These are phyloP conservation scores for Solanum megistacrolobum DNA, from an alignment of 257 asterid genomes.

Conservation along the genomic window DNA sequence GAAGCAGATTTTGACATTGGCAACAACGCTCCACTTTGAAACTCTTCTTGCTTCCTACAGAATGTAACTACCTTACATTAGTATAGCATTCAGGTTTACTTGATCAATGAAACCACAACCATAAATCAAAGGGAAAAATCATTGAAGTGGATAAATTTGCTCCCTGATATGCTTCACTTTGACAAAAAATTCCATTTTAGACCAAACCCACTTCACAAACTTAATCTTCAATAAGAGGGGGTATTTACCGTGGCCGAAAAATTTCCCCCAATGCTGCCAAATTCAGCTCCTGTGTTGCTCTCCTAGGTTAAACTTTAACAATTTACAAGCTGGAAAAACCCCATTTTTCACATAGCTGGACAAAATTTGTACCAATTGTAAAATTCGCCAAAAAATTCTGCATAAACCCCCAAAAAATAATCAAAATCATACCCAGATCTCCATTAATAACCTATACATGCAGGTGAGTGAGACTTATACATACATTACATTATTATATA, in stretches of 20 bases:
- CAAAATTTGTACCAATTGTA: neutral
- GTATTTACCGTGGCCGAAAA: neutral
- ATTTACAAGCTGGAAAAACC: neutral
- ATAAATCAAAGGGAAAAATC: neutral
- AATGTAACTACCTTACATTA: conserved; percentile 6
- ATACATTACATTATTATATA: neutral
- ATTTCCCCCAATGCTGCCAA: neutral
- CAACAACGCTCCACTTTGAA: conserved; percentile 24
- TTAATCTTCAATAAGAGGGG: neutral
- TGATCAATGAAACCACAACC: neutral
- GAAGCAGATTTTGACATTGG: conserved; percentile 58
- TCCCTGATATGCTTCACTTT: neutral
- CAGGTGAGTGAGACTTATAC: neutral
- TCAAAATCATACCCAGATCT: conserved; percentile 5
- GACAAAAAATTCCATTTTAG: neutral
- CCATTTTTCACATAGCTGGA: neutral
- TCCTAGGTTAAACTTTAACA: neutral
- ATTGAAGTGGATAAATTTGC: neutral
- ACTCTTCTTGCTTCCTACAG: conserved; percentile 30
- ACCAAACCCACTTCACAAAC: neutral
- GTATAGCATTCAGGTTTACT: neutral
- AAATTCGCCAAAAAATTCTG: neutral
- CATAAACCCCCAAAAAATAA: neutral
- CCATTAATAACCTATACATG: neutral
- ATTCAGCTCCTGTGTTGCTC: neutral